A percentile compares a stretch with the other conserved stretches of the same genome.
Conservation (phyloP, 139 green algal genomes). For the Chlorella sp. region DNA sequence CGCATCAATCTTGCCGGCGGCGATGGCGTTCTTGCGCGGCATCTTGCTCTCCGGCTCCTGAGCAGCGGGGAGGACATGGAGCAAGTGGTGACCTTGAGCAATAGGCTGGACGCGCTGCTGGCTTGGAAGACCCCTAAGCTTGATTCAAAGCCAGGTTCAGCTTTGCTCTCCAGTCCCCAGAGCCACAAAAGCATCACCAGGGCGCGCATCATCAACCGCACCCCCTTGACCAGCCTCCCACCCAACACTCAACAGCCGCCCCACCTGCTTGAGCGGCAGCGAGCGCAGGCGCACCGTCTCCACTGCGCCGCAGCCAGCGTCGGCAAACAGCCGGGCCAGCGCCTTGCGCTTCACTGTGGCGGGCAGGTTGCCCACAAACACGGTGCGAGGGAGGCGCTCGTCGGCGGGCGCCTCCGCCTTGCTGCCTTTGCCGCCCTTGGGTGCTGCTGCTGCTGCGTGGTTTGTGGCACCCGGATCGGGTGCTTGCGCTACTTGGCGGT, state of each 20-base stretch:
- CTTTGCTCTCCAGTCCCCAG: not conserved
- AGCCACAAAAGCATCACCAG: too few relatives aligned
- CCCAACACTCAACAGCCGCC: too few relatives aligned
- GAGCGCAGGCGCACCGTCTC: constrained; percentile 81
- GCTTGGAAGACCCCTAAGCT: too few relatives aligned
- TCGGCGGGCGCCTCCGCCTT: not conserved
- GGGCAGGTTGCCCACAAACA: constrained; percentile 95
- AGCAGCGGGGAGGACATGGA: too few relatives aligned
- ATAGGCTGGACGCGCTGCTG: too few relatives aligned
- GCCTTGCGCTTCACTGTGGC: constrained; percentile 57
- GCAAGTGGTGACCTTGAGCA: too few relatives aligned
- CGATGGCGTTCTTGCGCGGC: constrained; percentile 59
- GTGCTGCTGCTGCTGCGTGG: too few relatives aligned
- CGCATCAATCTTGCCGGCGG: constrained; percentile 49
- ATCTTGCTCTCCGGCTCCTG: constrained; percentile 47
- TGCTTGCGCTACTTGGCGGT: not conserved
- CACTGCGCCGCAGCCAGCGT: constrained; percentile 64
- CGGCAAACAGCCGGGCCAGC: constrained; percentile 66
- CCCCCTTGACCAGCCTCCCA: too few relatives aligned
- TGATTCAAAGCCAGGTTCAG: too few relatives aligned
- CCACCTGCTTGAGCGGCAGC: constrained; percentile 68
- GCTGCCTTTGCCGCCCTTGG: not conserved
- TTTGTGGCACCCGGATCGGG: too few relatives aligned
- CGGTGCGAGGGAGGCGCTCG: constrained; percentile 71
- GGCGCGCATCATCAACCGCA: too few relatives aligned